Percentiles rank a stretch among this genome's conserved stretches.
These are phyloP conservation scores for Gossypioides kirkii DNA, from an alignment of 345 rosid genomes.

Conservation along the genomic window DNA sequence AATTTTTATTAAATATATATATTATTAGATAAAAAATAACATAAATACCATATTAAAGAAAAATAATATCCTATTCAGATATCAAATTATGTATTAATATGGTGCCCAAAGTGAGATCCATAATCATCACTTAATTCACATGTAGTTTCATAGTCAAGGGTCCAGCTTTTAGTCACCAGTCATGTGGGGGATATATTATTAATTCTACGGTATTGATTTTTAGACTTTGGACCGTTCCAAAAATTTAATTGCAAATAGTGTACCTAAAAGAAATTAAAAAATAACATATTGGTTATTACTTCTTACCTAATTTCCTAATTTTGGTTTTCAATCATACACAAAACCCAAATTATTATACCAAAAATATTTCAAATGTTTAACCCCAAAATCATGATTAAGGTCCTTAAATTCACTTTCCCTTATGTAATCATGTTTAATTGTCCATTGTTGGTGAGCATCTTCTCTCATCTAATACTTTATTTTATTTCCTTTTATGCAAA, in stretches of 20 bases:
- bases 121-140: not conserved
- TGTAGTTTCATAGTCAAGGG: not conserved
- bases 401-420: not conserved
- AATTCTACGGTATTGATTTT: not conserved
- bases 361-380: not conserved
- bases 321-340: not conserved
- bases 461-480: not conserved
- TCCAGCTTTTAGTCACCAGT: not conserved
- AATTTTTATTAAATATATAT: no score
- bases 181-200: not conserved
- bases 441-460: not conserved
- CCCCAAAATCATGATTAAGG: not conserved
- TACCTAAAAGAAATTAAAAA: no score
- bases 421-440: conserved; percentile 5
- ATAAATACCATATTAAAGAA: no score
- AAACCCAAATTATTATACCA: not conserved
- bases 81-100: no score
- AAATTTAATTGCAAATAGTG: not conserved
- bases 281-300: not conserved
- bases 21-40: no score
- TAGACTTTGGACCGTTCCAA: not conserved
- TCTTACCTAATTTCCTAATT: not conserved
- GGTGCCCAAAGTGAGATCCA: no score
- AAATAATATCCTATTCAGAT: no score
- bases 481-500: not conserved